Evolutionary conservation across 2,329 filamentous ascomycete genomes (phyloP).

Genomic region (Penicillium sp.): DNA sequence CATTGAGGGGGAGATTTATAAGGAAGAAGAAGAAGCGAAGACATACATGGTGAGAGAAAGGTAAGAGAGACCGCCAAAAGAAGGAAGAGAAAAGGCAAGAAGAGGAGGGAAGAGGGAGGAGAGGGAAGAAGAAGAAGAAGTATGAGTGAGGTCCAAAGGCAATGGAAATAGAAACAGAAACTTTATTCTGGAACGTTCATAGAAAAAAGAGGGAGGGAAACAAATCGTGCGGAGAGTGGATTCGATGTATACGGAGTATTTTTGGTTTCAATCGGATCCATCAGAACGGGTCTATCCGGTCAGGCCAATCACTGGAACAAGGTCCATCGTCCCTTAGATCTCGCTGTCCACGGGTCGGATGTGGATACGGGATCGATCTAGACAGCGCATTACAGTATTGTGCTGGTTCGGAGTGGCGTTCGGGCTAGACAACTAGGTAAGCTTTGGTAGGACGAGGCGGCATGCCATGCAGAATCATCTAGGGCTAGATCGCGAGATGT

Average conservation of each 20-base stretch:
- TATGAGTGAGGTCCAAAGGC: constrained; percentile 11
- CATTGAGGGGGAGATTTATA: constrained; percentile 23
- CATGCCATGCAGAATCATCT: not conserved
- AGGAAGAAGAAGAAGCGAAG: constrained; percentile 27
- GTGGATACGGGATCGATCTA: constrained; percentile 30
- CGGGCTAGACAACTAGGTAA: not conserved
- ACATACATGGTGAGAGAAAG: constrained; percentile 24
- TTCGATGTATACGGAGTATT: constrained; percentile 25
- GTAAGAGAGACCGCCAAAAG: constrained; percentile 1
- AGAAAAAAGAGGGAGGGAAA: constrained; percentile 13
- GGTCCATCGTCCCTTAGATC: constrained; percentile 23
- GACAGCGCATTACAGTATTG: constrained; percentile 5
- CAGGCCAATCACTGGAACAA: constrained; percentile 23
- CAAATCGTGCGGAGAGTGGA: constrained; percentile 24
- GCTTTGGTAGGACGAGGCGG: not conserved
- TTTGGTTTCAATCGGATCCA: constrained; percentile 30
- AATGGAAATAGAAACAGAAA: constrained; percentile 9
- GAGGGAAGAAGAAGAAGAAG: constrained; percentile 5
- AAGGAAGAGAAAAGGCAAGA: not conserved
- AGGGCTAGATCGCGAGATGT: not conserved
- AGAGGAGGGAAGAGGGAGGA: not conserved
- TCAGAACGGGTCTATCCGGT: constrained; percentile 33
- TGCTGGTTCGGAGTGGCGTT: constrained; percentile 1
- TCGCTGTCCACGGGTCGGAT: constrained; percentile 22
- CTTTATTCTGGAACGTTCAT: constrained; percentile 29